Conservation (phyloP, 768 basidiomycete genomes). For the Rhizopogon vulgaris region DNA sequence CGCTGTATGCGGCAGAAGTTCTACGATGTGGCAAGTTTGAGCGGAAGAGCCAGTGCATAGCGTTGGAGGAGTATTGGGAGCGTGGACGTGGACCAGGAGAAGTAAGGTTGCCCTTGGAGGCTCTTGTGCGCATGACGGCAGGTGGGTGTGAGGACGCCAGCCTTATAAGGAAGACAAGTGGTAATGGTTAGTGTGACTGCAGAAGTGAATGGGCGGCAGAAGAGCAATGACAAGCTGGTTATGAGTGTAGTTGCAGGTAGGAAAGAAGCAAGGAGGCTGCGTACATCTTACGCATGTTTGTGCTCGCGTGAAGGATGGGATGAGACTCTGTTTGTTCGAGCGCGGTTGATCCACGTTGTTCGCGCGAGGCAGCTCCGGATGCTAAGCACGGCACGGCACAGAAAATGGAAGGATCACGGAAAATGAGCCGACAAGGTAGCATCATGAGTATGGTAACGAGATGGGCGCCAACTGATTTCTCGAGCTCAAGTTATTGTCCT, state of each 20-base stretch:
- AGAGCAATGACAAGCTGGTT: slow-evolving; percentile 3
- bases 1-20: slow-evolving; percentile 54
- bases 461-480: no score
- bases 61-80: slow-evolving; percentile 16
- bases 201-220: slow-evolving; percentile 2
- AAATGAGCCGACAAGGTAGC: background rate
- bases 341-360: slow-evolving; percentile 20
- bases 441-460: background rate
- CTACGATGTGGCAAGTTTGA: slow-evolving; percentile 62
- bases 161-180: slow-evolving; percentile 9
- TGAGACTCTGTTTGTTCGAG: slow-evolving; percentile 7
- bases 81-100: slow-evolving; percentile 24
- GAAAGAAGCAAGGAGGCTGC: slow-evolving; percentile 13
- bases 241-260: slow-evolving; percentile 12
- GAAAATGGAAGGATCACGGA: background rate
- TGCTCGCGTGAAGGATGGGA: slow-evolving; percentile 5
- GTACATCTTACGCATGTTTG: slow-evolving; percentile 20
- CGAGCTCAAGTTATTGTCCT: no score
- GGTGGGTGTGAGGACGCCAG: slow-evolving; percentile 4
- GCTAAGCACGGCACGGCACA: background rate
- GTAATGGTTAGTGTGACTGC: slow-evolving; percentile 4
- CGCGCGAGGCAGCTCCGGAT: slow-evolving; percentile 11
- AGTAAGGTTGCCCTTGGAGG: slow-evolving; percentile 14
- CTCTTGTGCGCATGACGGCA: slow-evolving; percentile 19
- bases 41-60: slow-evolving; percentile 71